These are phyloP conservation scores for Sphaerulina vaccinii DNA, from an alignment of 2,329 filamentous ascomycete genomes.

Conservation along the genomic window DNA sequence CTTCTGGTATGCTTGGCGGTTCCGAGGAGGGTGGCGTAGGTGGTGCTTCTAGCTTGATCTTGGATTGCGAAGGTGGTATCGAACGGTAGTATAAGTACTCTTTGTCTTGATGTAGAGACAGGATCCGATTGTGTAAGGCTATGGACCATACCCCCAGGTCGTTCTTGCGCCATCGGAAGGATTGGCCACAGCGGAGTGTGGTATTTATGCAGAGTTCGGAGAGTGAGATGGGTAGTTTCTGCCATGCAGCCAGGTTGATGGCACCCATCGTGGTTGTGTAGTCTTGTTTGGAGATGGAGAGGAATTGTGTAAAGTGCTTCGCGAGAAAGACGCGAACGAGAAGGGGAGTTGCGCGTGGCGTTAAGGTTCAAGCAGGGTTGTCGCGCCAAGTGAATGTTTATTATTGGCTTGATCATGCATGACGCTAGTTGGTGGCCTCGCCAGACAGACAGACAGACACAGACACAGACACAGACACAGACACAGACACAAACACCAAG, in stretches of 20 bases:
- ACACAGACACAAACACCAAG: no score
- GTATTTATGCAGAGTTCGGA: conserved; percentile 92
- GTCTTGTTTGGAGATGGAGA: background rate
- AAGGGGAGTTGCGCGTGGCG: conserved; percentile 7
- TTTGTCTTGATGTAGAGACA: conserved; percentile 81
- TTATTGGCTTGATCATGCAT: background rate
- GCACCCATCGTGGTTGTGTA: conserved; percentile 38
- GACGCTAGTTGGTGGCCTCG: background rate
- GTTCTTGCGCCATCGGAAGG: conserved; percentile 86
- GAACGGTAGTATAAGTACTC: conserved; percentile 76
- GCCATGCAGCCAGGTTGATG: conserved; percentile 70
- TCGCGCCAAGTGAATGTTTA: background rate
- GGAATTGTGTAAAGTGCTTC: conserved; percentile 9
- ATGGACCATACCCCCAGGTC: conserved; percentile 83
- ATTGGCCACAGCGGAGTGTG: conserved; percentile 90
- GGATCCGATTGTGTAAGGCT: conserved; percentile 77
- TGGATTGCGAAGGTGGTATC: conserved; percentile 50
- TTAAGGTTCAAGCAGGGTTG: background rate
- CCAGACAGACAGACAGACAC: no score
- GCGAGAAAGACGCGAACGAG: conserved; percentile 5
- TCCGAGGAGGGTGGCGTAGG: conserved; percentile 43
- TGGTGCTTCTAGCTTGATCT: conserved; percentile 35
- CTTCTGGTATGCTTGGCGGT: conserved; percentile 35
- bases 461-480: no score
- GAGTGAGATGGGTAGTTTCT: conserved; percentile 76